Conservation (phyloP, 495 filamentous ascomycete genomes). For the Penicillium desertorum region DNA sequence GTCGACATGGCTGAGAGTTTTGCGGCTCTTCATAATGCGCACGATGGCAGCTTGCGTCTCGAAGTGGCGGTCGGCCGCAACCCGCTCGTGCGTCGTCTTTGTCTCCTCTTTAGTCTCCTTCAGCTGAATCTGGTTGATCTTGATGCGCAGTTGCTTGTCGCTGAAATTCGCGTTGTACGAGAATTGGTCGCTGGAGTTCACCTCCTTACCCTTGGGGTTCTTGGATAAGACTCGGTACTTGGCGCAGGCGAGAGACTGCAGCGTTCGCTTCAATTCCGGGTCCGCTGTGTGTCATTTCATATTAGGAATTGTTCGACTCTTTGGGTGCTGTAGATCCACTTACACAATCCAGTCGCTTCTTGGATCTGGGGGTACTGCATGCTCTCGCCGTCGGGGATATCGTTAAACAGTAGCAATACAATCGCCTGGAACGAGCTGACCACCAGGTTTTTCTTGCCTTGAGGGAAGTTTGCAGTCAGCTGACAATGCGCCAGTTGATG, state of each 20-base stretch:
- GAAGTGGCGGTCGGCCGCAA: slow-evolving; percentile 84
- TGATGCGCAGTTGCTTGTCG: slow-evolving; percentile 84
- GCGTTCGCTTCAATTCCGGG: slow-evolving; percentile 77
- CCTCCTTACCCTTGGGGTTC: slow-evolving; percentile 78
- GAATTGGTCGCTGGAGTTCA: slow-evolving; percentile 76
- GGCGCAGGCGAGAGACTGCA: slow-evolving; percentile 92
- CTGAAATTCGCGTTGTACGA: slow-evolving; percentile 71
- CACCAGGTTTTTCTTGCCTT: slow-evolving; percentile 78
- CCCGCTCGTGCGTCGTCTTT: slow-evolving; percentile 84
- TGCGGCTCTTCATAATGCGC: slow-evolving; percentile 92
- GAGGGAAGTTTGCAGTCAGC: slow-evolving; percentile 72
- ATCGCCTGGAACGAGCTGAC: slow-evolving; percentile 90
- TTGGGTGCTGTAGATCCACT: slow-evolving; percentile 28
- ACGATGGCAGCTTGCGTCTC: slow-evolving; percentile 98
- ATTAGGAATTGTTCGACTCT: slow-evolving; percentile 19
- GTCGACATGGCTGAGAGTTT: slow-evolving; percentile 78
- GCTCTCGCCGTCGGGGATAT: slow-evolving; percentile 51
- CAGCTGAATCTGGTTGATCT: slow-evolving; percentile 97
- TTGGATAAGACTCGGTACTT: slow-evolving; percentile 85
- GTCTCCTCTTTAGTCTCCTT: slow-evolving; percentile 93
- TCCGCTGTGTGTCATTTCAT: slow-evolving; percentile 54
- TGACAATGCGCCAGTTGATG: slow-evolving; percentile 87
- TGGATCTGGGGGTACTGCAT: slow-evolving; percentile 71
- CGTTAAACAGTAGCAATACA: slow-evolving; percentile 90
- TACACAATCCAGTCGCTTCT: slow-evolving; percentile 64